These are phyloP conservation scores for Annulohypoxylon moriforme DNA, from an alignment of 495 filamentous ascomycete species.

Conservation along the genomic window DNA sequence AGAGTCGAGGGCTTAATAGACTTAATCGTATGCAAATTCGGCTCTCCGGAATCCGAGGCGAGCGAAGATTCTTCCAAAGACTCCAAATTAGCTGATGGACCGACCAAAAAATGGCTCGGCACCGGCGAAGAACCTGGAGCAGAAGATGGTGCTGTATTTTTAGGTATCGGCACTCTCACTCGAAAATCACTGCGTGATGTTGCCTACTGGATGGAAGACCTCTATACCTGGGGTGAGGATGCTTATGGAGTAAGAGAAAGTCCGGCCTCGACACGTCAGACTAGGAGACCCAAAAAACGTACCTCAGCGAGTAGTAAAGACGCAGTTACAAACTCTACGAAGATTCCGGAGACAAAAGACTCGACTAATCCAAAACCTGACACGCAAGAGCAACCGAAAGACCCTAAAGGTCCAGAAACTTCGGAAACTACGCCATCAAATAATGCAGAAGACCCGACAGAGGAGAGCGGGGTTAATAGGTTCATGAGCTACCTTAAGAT, in stretches of 20 bases:
- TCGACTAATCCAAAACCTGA: not conserved
- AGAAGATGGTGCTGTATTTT: slow-evolving; percentile 85
- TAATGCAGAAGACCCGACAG: slow-evolving; percentile 22
- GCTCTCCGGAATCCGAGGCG: slow-evolving; percentile 56
- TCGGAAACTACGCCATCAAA: slow-evolving; percentile 11
- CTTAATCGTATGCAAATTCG: slow-evolving; percentile 86
- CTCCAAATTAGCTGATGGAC: slow-evolving; percentile 25
- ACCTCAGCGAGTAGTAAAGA: slow-evolving; percentile 39
- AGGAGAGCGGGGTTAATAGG: slow-evolving; percentile 53
- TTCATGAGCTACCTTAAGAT: slow-evolving; percentile 64
- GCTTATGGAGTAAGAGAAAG: slow-evolving; percentile 86
- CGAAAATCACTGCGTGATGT: slow-evolving; percentile 72
- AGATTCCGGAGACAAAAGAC: slow-evolving; percentile 1
- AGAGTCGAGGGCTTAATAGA: slow-evolving; percentile 79
- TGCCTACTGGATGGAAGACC: slow-evolving; percentile 83
- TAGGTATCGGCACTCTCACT: slow-evolving; percentile 76
- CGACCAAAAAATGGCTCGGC: slow-evolving; percentile 71
- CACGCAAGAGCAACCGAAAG: slow-evolving; percentile 5
- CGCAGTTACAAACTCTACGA: slow-evolving; percentile 10
- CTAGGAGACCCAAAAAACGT: slow-evolving; percentile 40
- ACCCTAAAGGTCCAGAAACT: slow-evolving; percentile 6
- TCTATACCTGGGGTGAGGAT: slow-evolving; percentile 79
- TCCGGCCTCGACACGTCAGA: slow-evolving; percentile 65
- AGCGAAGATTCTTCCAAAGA: slow-evolving; percentile 24
- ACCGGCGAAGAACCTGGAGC: slow-evolving; percentile 69